These are phyloP conservation scores for Ciborinia camelliae DNA, from an alignment of 2,329 filamentous ascomycete species.

Conservation along the genomic window DNA sequence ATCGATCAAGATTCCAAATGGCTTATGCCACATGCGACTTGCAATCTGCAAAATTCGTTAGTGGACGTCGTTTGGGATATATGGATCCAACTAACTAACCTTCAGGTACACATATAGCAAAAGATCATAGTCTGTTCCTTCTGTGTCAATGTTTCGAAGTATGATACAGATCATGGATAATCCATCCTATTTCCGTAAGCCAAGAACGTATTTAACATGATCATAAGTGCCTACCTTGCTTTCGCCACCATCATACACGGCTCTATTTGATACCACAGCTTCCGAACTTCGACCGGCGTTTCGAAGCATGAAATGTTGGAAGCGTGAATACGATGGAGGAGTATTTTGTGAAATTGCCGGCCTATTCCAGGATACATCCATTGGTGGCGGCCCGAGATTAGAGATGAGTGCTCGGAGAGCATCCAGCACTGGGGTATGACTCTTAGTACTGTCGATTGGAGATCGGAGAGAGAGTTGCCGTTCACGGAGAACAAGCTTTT, in stretches of 20 bases:
- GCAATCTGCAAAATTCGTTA: slow-evolving; percentile 50
- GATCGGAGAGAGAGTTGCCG: slow-evolving; percentile 54
- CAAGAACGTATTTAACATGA: background rate
- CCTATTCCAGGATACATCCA: slow-evolving; percentile 67
- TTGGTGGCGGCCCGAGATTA: slow-evolving; percentile 63
- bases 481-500: slow-evolving; percentile 59
- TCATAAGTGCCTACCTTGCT: slow-evolving; percentile 50
- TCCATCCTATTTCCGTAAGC: slow-evolving; percentile 49
- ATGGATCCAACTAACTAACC: slow-evolving; percentile 43
- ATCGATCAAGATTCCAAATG: slow-evolving; percentile 65
- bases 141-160: slow-evolving; percentile 62
- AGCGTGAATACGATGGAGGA: slow-evolving; percentile 62
- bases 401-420: slow-evolving; percentile 59
- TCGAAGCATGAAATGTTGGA: slow-evolving; percentile 70
- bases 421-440: slow-evolving; percentile 56
- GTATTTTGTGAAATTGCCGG: slow-evolving; percentile 62
- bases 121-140: slow-evolving; percentile 63
- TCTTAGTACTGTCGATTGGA: slow-evolving; percentile 50
- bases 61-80: slow-evolving; percentile 3
- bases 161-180: slow-evolving; percentile 67
- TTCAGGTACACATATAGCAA: slow-evolving; percentile 66
- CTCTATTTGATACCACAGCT: slow-evolving; percentile 60
- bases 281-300: slow-evolving; percentile 65
- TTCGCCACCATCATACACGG: slow-evolving; percentile 68
- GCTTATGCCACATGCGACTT: slow-evolving; percentile 66